These are phyloP conservation scores for Cryptosporidium sp. DNA, from an alignment of 169 alveolate genomes.

Conservation along the genomic window DNA sequence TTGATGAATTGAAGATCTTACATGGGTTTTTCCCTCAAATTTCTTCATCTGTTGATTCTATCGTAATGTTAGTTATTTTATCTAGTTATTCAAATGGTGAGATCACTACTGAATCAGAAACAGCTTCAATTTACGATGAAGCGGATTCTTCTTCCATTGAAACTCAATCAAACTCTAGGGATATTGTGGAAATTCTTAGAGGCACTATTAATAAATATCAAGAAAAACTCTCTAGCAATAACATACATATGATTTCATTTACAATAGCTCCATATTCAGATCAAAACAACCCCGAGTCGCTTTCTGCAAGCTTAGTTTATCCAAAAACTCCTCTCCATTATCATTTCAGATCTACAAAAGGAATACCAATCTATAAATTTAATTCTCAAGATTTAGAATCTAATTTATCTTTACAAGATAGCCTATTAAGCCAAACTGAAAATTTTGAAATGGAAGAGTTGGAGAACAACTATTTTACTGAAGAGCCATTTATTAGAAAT, in stretches of 20 bases:
- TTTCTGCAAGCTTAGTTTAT: conserved; percentile 54
- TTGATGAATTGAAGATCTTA: conserved; percentile 35
- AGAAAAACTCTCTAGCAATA: conserved; percentile 20
- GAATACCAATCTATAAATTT: conserved; percentile 19
- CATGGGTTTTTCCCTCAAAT: conserved; percentile 50
- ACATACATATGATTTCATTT: conserved; percentile 55
- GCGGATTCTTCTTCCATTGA: neutral
- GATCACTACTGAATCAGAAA: neutral
- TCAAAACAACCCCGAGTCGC: conserved; percentile 27
- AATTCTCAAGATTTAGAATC: conserved; percentile 7
- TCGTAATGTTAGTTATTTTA: conserved; percentile 15
- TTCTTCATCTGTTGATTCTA: conserved; percentile 49
- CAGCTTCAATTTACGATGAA: conserved; percentile 8
- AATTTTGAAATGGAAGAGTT: neutral
- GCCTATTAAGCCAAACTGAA: neutral
- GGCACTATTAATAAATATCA: conserved; percentile 5
- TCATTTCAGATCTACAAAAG: conserved; percentile 34
- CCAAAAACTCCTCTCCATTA: conserved; percentile 53
- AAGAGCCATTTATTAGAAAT: conserved; percentile 62
- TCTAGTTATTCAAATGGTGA: conserved; percentile 28
- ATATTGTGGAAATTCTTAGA: neutral
- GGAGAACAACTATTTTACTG: conserved; percentile 7
- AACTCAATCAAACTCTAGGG: neutral
- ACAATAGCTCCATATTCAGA: conserved; percentile 28
- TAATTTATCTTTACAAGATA: neutral